Evolutionary conservation across 192 early-diverging fungal genomes (phyloP).

Genomic region (Funneliformis geosporum): DNA sequence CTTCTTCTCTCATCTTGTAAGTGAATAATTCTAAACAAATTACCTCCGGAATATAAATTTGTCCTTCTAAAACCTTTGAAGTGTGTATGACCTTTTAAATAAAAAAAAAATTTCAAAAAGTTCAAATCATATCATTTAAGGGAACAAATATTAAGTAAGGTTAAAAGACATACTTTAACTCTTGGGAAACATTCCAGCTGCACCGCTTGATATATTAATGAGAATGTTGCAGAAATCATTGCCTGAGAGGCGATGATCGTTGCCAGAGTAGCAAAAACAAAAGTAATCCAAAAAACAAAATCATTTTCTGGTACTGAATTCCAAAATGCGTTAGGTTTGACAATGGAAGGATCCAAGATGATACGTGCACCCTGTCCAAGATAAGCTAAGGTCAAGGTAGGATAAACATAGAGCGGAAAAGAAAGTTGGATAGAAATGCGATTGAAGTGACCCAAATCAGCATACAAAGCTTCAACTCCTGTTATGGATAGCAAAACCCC

Average conservation of each 20-base stretch:
- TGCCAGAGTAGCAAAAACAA: conserved; percentile 54
- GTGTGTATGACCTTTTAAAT: conserved; percentile 41
- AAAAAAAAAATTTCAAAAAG: not conserved
- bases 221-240: conserved; percentile 55
- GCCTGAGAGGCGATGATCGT: conserved; percentile 64
- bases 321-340: conserved; percentile 10
- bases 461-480: conserved; percentile 59
- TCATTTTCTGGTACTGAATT: not conserved
- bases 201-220: conserved; percentile 56
- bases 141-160: too few relatives aligned
- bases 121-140: not conserved
- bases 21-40: not conserved
- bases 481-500: conserved; percentile 55
- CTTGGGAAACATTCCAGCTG: conserved; percentile 51
- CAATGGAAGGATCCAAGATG: conserved; percentile 4
- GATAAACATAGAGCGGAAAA: conserved; percentile 50
- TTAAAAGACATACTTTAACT: conserved; percentile 33
- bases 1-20: not conserved
- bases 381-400: conserved; percentile 49
- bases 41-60: conserved; percentile 53
- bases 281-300: conserved; percentile 42
- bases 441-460: conserved; percentile 61
- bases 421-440: conserved; percentile 47
- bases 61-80: conserved; percentile 34
- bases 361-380: conserved; percentile 46